A percentile compares a stretch with the other conserved stretches of the same genome.
These are phyloP conservation scores for Mycena galopus DNA, from an alignment of 768 basidiomycete species.

Conservation along the genomic window DNA sequence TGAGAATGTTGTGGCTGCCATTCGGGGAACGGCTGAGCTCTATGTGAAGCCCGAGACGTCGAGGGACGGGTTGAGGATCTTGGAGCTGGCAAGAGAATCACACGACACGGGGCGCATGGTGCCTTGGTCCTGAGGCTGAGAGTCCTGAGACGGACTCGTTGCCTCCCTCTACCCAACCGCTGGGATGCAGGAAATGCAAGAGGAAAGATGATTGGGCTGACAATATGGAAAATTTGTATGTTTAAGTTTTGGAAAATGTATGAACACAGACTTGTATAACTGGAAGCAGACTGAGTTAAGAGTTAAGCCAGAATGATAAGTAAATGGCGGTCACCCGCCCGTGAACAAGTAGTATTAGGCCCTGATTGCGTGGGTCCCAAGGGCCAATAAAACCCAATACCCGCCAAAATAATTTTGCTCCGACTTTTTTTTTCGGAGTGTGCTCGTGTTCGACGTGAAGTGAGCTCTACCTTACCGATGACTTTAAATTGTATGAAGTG, in stretches of 20 bases:
- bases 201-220: conserved; percentile 1
- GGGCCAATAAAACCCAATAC: conserved; percentile 1
- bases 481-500: no score
- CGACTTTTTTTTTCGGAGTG: no score
- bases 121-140: conserved; percentile 22
- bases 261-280: conserved; percentile 8
- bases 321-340: conserved; percentile 7
- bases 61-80: conserved; percentile 23
- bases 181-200: conserved; percentile 7
- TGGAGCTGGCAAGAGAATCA: conserved; percentile 22
- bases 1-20: conserved; percentile 25
- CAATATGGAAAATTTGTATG: not conserved
- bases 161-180: not conserved
- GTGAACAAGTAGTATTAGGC: not conserved
- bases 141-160: not conserved
- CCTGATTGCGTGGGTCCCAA: conserved; percentile 9
- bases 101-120: conserved; percentile 15
- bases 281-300: conserved; percentile 12
- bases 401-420: not conserved
- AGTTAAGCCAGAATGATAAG: conserved; percentile 6
- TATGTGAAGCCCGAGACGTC: conserved; percentile 24
- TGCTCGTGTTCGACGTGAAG: no score
- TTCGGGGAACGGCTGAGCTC: conserved; percentile 19
- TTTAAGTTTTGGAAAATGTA: conserved; percentile 17
- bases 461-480: no score